Conservation (phyloP, 2,329 filamentous ascomycete species). For the Eurotiales sp. region DNA sequence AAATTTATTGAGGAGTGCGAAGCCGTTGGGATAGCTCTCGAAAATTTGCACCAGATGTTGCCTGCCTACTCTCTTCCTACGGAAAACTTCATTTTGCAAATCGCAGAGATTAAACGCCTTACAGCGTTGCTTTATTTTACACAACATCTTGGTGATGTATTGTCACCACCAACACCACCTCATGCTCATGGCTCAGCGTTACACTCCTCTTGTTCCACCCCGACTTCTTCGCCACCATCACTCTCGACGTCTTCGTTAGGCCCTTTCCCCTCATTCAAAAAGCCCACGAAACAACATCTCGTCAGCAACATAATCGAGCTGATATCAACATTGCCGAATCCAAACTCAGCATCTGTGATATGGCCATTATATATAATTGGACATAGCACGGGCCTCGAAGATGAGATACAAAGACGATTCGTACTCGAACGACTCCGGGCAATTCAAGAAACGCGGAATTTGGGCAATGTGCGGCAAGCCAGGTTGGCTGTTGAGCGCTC, state of each 20-base stretch:
- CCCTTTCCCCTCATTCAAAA: not conserved
- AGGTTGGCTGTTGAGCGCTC: slow-evolving; percentile 21
- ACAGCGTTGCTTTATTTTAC: slow-evolving; percentile 28
- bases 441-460: slow-evolving; percentile 23
- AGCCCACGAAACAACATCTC: slow-evolving; percentile 15
- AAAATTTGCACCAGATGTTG: slow-evolving; percentile 17
- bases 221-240: not conserved
- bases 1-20: slow-evolving; percentile 9
- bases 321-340: slow-evolving; percentile 19
- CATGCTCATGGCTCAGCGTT: not conserved
- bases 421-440: slow-evolving; percentile 25
- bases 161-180: not conserved
- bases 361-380: slow-evolving; percentile 26
- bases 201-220: not conserved
- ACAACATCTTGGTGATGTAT: slow-evolving; percentile 17
- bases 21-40: slow-evolving; percentile 13
- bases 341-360: slow-evolving; percentile 21
- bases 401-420: slow-evolving; percentile 26
- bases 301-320: slow-evolving; percentile 19
- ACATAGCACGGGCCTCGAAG: slow-evolving; percentile 19
- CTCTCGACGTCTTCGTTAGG: not conserved
- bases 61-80: slow-evolving; percentile 18
- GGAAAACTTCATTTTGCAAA: slow-evolving; percentile 19
- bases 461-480: slow-evolving; percentile 26
- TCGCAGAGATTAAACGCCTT: slow-evolving; percentile 28